Base-by-base conservation (phyloP, 768 basidiomycete genomes). In the Naganishia vishniacii region DNA sequence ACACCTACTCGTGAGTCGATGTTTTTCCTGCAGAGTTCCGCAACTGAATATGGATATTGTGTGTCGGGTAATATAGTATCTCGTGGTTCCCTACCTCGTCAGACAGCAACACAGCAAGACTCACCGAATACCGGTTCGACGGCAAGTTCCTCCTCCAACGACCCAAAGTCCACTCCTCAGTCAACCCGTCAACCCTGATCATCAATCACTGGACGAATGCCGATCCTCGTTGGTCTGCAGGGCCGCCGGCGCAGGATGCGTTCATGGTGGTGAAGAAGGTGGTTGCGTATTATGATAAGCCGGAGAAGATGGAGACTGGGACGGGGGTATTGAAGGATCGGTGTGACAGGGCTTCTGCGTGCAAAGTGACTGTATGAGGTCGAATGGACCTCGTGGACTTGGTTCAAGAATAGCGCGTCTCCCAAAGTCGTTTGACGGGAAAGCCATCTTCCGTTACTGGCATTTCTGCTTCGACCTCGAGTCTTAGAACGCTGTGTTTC, bases 81-180 rank as follows among this genome's bases (percentile, higher is more conserved):
- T 9, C 53, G 9, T 56, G 53, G 53, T 56, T 4, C 37, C 53
- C 53, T 18, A n/a, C 32, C 32, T 40, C 53, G 18, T 56, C 53
- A 4, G 34, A 37, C 32, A 56, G 34, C 37, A 56, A 56, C 34
- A n/a, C 34, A 2, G 18, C 53, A 5, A n/a, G 23, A 16, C 37
- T 40, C 32, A 56, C 53, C 53, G 53, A 56, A 25, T 31, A 40
- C 34, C 53, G 53, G 26, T 56, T 56, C 26, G 53, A 56, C 53
- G 53, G 53, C 34, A 56, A 37, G 13, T 34, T 56, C 23, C 53
- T 44, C 42, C 6, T 20, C n/a, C 37, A 56, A n/a, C 34, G 34
- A 34, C 53, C 53, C 4, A 32, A 41, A 37, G 34, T 20, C 34
- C 40, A 23, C 23, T 32, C 53, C 13, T 37, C 34, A 23, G 23